Conservation (phyloP, 495 filamentous ascomycete genomes). For the Penicillium desertorum region DNA sequence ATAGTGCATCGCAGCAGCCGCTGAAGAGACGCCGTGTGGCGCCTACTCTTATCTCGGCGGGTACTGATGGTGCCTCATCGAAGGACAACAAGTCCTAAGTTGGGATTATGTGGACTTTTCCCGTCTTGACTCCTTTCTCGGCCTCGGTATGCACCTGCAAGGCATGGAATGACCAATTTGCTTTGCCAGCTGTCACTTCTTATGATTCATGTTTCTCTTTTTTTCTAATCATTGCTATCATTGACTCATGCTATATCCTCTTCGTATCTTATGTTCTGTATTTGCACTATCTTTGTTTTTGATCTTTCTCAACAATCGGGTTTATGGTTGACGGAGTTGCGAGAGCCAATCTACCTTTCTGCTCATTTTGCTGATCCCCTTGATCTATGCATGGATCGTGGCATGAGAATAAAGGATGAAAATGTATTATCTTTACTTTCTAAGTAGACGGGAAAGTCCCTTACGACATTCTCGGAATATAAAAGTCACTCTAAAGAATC, state of each 20-base stretch:
- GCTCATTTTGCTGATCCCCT: not conserved
- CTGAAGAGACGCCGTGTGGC: slow-evolving; percentile 77
- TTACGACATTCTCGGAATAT: not conserved
- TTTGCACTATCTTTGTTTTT: not conserved
- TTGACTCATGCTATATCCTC: slow-evolving; percentile 8
- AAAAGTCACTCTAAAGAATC: not conserved
- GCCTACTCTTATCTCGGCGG: slow-evolving; percentile 61
- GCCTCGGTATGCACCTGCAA: not conserved
- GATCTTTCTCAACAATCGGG: slow-evolving; percentile 2
- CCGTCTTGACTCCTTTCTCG: not conserved
- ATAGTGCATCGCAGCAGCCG: slow-evolving; percentile 31
- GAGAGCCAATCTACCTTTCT: not conserved
- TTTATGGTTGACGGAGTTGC: slow-evolving; percentile 1
- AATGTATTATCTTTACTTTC: not conserved
- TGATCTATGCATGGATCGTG: slow-evolving; percentile 5
- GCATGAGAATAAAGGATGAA: slow-evolving; percentile 1
- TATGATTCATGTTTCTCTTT: slow-evolving; percentile 10
- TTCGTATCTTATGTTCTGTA: not conserved
- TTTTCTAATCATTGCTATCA: slow-evolving; percentile 3
- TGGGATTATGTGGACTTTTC: not conserved
- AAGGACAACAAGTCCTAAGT: slow-evolving; percentile 22
- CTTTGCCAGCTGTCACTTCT: slow-evolving; percentile 9
- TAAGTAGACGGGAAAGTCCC: too few species aligned
- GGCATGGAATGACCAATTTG: not conserved
- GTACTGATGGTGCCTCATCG: slow-evolving; percentile 22